Evolutionary conservation across 1,139 yeast genomes (phyloP), one percentile per base, ranked within the genome.

Genomic region (Casaregolazyma lundiana): DNA sequence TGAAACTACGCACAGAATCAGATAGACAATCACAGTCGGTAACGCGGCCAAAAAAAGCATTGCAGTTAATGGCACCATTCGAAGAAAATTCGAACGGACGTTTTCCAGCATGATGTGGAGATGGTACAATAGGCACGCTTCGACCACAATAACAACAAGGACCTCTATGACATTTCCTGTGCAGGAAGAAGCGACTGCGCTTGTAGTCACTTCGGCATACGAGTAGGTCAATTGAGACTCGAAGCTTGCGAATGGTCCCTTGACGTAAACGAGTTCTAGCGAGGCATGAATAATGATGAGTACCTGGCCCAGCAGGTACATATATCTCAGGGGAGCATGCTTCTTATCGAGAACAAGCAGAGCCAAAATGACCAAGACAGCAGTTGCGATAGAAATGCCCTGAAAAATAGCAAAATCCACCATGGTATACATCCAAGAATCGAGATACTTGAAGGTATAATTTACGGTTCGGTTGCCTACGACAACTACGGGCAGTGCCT

Each of bases 91-190:
- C 20, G 38, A 38, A n/a, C 48, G 48, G 39, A 90, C 81, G 13
- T 19, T 41, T 15, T 16, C 13, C 15, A 42, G 38, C 35, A 42
- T 21, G 20, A 83, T 74, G 51, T 71, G 74, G 4, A 84, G 76
- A 64, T 92, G 97, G 58, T 80, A 79, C 2, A 80, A 71, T 58
- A 90, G 68, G 0, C 95, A 81, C 0, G 69, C 49, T 60, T 87
- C 84, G 43, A 90, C 76, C 8, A 78, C 68, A 0, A 73, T 66
- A 7, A 85, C 72, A 43, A 88, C 65, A 4, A 87, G 53, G 8
- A 81, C 71, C 54, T 81, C 80, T 48, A 84, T 66, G 5, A 79
- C 71, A 54, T 80, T 77, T 0, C 85, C 70, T 1, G 84, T 85
- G 11, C 80, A 75, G 7, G 80, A 72, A 0, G 78, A 55, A 48